phyloP scores from a whole-genome alignment of 2,329 filamentous ascomycete species.

The Colletotrichum lentis region DNA sequence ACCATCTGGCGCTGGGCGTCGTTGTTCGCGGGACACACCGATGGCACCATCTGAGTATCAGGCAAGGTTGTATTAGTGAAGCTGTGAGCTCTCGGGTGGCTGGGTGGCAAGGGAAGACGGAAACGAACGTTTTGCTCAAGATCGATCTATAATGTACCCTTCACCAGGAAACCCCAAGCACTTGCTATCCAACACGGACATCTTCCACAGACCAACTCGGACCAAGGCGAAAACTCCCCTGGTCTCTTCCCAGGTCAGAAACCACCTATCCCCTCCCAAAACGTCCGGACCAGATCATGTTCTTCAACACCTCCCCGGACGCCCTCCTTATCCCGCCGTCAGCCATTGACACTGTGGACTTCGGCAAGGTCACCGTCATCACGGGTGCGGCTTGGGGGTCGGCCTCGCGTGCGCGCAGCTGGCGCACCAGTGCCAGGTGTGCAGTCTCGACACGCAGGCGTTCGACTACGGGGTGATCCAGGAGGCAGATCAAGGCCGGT shows the following conservation, averaged over 20 bases:
- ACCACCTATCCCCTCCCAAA: too few species aligned
- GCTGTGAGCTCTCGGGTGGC: background rate
- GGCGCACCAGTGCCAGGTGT: constrained; percentile 28
- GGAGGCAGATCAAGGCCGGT: constrained; percentile 42
- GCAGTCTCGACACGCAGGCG: constrained; percentile 16
- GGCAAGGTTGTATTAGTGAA: background rate
- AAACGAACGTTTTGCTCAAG: too few species aligned
- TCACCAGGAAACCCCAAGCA: background rate
- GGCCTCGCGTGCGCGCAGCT: constrained; percentile 46
- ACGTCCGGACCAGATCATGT: constrained; percentile 34
- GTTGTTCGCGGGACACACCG: background rate
- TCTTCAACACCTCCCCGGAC: constrained; percentile 43
- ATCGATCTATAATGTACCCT: background rate
- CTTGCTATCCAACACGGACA: background rate
- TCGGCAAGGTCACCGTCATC: constrained; percentile 44
- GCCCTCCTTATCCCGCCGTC: constrained; percentile 41
- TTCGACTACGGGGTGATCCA: constrained; percentile 40
- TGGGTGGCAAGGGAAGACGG: too few species aligned
- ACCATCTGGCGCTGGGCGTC: background rate
- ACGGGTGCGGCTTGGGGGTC: constrained; percentile 48
- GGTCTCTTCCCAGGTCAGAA: background rate
- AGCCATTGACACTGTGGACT: constrained; percentile 38
- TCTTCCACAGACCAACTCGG: background rate
- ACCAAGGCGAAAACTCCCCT: background rate
- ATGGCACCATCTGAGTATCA: background rate